Base-by-base conservation (phyloP, 495 filamentous ascomycete genomes). In the Aspergillus saccharolyticus region DNA sequence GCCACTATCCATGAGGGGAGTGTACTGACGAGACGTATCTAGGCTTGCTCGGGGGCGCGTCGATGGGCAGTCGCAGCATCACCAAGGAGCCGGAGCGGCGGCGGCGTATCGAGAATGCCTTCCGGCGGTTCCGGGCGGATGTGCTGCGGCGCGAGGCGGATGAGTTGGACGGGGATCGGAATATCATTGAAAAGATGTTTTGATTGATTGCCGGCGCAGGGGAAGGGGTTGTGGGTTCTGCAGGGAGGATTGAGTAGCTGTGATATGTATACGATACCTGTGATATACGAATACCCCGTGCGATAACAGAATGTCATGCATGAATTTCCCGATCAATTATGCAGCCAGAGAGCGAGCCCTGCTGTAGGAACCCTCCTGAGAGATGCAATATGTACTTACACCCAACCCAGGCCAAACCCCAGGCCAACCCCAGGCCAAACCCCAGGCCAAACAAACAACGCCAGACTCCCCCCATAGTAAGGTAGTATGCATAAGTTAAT, bases 81-180 rank as follows among this genome's bases (percentile, higher is more conserved):
- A 73, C 68, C 0, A 59, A 61, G 18, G 83, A 89, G 65, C 73
- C 82, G 0, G 82, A 83, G 50, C 69, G 70, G 14, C 73, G 71
- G 59, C 66, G 71, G 65, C 68, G 86, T 53, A 83, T 89, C 42
- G 82, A 87, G 70, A 75, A 63, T n/a, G 86, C 85, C 0, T 89
- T 87, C 54, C 70, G 78, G 54, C 77, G 73, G 49, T 87, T 86
- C 63, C 79, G 78, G 44, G 81, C 81, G 0, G 86, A 89, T 68
- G 74, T 81, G 16, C 66, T 89, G 56, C 75, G 82, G 55, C 76
- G 74, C 53, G 74, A 88, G 65, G 75, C 84, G 1, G 73, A 84
- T 58, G 59, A 55, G 8, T 54, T 89, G 56, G 84, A 89, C 64
- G 70, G 67, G 2, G 72, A 67, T 3, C 60, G 64, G 8, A 66